A percentile compares a stretch with the other conserved stretches of the same genome.
These are phyloP conservation scores for Ophiosphaerella korrae DNA, from an alignment of 2,329 filamentous ascomycete genomes.

Conservation along the genomic window DNA sequence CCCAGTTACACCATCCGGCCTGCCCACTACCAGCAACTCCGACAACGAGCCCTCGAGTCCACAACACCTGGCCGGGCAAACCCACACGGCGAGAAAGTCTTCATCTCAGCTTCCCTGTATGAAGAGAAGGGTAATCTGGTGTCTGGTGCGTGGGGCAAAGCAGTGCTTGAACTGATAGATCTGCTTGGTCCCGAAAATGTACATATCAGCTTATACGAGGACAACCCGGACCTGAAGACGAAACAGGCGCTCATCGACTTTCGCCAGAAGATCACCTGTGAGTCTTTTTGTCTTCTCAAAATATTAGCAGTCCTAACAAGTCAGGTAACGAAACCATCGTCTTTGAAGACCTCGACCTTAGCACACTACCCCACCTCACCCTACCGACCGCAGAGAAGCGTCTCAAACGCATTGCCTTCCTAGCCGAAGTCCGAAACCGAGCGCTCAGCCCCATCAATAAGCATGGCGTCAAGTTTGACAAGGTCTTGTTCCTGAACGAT, in stretches of 20 bases:
- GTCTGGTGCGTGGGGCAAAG: constrained; percentile 66
- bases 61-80: constrained; percentile 54
- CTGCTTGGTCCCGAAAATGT: constrained; percentile 70
- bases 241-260: constrained; percentile 61
- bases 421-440: constrained; percentile 74
- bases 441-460: constrained; percentile 68
- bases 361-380: constrained; percentile 62
- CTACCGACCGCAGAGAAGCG: constrained; percentile 66
- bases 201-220: constrained; percentile 75
- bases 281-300: background rate
- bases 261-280: constrained; percentile 55
- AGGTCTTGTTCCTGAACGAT: constrained; percentile 69
- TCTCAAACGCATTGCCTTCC: constrained; percentile 74
- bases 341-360: constrained; percentile 63
- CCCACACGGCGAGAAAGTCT: constrained; percentile 67
- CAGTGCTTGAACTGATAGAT: constrained; percentile 66
- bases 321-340: constrained; percentile 58
- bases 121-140: constrained; percentile 66
- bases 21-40: constrained; percentile 55
- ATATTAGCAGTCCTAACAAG: constrained; percentile 12
- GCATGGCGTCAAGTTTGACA: constrained; percentile 62
- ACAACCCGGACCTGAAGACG: constrained; percentile 66
- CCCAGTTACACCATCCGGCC: constrained; percentile 63
- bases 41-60: constrained; percentile 36
- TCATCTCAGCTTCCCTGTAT: constrained; percentile 73